Evolutionary conservation across 73 alveolate species (phyloP).

Genomic region (Tetrahymena elliotti): DNA sequence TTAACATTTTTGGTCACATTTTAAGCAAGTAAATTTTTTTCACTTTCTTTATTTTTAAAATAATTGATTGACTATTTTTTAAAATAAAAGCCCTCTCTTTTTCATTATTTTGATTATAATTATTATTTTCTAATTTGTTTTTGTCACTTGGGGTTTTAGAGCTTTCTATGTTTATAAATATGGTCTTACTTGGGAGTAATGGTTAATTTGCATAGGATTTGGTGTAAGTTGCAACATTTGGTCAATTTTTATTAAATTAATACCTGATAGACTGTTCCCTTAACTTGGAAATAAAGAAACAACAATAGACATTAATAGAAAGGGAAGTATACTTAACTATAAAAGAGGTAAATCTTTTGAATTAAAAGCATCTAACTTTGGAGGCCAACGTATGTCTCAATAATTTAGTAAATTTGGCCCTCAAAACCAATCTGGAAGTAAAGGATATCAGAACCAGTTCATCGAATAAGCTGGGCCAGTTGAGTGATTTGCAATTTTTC

Average conservation of each 20-base stretch:
- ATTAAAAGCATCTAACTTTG: not conserved
- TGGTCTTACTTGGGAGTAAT: constrained; percentile 1
- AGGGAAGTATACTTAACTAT: not conserved
- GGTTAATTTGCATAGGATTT: constrained; percentile 4
- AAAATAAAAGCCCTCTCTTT: constrained; percentile 9
- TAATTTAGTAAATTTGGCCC: not conserved
- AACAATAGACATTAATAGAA: not conserved
- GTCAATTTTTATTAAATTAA: not conserved
- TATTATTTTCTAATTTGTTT: not conserved
- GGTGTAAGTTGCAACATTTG: constrained; percentile 8
- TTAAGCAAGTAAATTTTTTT: not conserved
- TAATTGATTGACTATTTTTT: not conserved
- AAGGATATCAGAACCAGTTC: not conserved
- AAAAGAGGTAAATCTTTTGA: not conserved
- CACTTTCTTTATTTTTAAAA: too few relatives aligned
- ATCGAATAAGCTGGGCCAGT: not conserved
- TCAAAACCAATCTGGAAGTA: not conserved
- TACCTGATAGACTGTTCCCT: constrained; percentile 23
- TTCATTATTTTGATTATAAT: constrained; percentile 8
- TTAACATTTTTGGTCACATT: constrained; percentile 1
- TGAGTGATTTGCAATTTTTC: not conserved
- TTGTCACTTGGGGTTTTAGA: constrained; percentile 4
- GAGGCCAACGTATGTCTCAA: not conserved
- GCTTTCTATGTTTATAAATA: constrained; percentile 14
- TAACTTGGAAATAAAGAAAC: not conserved